A percentile compares a stretch with the other conserved stretches of the same genome.
Conservation (phyloP, 257 asterid species). For the Mentha longifolia region DNA sequence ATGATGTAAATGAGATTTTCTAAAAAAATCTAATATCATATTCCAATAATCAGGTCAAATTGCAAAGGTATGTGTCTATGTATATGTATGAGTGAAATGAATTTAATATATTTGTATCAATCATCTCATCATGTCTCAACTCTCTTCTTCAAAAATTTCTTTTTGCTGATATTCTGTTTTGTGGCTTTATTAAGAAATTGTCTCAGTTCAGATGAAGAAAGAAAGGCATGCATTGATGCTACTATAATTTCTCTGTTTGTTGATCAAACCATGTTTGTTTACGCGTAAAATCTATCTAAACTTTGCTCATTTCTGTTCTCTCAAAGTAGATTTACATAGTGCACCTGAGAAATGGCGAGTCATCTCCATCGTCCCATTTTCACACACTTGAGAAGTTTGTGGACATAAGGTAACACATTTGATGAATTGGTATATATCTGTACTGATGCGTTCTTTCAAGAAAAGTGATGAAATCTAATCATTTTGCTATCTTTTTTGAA, state of each 20-base stretch:
- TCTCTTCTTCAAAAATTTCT: not conserved
- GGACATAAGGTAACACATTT: slow-evolving; percentile 14
- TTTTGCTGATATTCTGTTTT: slow-evolving; percentile 24
- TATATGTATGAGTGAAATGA: no score
- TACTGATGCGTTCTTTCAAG: not conserved
- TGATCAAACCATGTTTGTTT: not conserved
- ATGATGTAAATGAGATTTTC: no score
- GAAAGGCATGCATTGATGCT: slow-evolving; percentile 23
- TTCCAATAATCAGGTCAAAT: no score
- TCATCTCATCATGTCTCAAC: not conserved
- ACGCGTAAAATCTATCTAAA: no score
- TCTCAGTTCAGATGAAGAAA: slow-evolving; percentile 15
- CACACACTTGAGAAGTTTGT: slow-evolving; percentile 31
- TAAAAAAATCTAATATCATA: no score
- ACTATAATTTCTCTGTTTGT: not conserved
- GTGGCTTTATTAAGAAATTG: slow-evolving; percentile 4
- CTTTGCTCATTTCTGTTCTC: not conserved
- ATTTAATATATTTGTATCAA: not conserved
- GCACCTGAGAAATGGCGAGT: not conserved
- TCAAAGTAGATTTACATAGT: not conserved
- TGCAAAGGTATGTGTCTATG: no score
- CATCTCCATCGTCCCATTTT: not conserved
- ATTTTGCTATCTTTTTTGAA: no score
- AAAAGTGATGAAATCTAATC: no score
- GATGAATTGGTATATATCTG: no score